These are phyloP conservation scores for Arabidopsis hybrid DNA, from an alignment of 441 rosid genomes.

Conservation along the genomic window DNA sequence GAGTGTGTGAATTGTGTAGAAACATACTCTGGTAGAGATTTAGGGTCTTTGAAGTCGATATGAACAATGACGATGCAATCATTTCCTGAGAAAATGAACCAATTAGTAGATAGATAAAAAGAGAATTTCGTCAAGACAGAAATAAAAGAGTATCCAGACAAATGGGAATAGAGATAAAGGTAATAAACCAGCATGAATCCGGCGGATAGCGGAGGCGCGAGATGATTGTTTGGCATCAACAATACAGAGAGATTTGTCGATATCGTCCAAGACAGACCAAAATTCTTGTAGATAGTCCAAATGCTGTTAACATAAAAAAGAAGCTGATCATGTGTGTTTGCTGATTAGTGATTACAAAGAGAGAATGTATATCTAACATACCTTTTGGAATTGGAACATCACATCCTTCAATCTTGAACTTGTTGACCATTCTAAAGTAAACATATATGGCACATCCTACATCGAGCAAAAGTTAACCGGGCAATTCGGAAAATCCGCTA, in stretches of 20 bases:
- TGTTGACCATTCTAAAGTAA: constrained; percentile 62
- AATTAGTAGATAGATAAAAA: constrained; percentile 9
- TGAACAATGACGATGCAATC: constrained; percentile 58
- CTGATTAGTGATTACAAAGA: constrained; percentile 27
- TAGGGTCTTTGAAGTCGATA: constrained; percentile 58
- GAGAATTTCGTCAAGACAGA: background rate
- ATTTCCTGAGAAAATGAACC: constrained; percentile 53
- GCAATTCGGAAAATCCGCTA: constrained; percentile 5
- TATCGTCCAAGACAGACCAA: constrained; percentile 78
- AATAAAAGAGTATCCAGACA: background rate
- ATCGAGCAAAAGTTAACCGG: constrained; percentile 20
- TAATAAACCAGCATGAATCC: constrained; percentile 58
- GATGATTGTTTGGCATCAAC: constrained; percentile 56
- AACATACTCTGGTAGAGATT: constrained; percentile 73
- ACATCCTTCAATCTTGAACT: constrained; percentile 71
- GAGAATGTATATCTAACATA: constrained; percentile 5
- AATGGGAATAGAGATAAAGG: no score
- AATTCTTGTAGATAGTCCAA: constrained; percentile 69
- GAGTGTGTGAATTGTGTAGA: constrained; percentile 27
- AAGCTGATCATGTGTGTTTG: background rate
- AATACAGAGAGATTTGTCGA: constrained; percentile 66
- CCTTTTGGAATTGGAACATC: constrained; percentile 68
- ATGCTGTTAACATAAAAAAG: constrained; percentile 51
- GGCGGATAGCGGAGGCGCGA: constrained; percentile 55
- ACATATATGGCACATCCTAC: constrained; percentile 70